Evolutionary conservation across 306 rosid species (phyloP), one percentile per base, ranked within the genome.

Genomic region (Purshia tridentata): DNA sequence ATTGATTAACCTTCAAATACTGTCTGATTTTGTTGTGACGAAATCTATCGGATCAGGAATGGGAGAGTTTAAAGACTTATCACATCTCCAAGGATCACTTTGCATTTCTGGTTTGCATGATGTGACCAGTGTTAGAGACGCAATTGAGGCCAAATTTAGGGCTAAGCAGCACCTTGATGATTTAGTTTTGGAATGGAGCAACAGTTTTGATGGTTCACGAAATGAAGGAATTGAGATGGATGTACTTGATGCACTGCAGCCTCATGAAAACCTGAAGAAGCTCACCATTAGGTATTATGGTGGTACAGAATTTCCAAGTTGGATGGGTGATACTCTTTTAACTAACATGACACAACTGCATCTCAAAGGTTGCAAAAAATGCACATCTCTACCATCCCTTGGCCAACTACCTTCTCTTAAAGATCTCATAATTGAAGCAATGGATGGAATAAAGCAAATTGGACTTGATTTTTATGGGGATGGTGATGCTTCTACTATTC

Each of bases 371-470:
- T 67, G 72, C 47, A 3, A 6, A 4, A 67, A 50, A 10, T 67
- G 72, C 58, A 50, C 59, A 29, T 67, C 47, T 1, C 67, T 73
- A 47, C 82, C 78, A 29, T 72, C 78, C 22, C 70, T 78, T 8
- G 71, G 78, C 45, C 70, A 78, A 55, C 66, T 81, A 20, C 75
- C 78, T 16, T 72, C 72, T 53, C 64, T 81, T 55, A 72, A 76
- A 59, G 77, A 64, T 23, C 84, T 81, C 15, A 44, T n/a, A 6
- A 39, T 80, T 70, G 6, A 46, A 18, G 61, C 59, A n/a, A 55
- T 64, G 64, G 8, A 42, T 54, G 72, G 15, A 4, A 55, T 82
- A 42, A 60, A 47, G 29, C 72, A 44, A 23, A 54, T 82, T 3
- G 82, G 80, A 3, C 19, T 35, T 4, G 82, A 78, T 11, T 78